Percentiles rank a stretch among this genome's conserved stretches.
Conservation (phyloP, 164 flowering plant genomes). For the Cinnamomum chago region DNA sequence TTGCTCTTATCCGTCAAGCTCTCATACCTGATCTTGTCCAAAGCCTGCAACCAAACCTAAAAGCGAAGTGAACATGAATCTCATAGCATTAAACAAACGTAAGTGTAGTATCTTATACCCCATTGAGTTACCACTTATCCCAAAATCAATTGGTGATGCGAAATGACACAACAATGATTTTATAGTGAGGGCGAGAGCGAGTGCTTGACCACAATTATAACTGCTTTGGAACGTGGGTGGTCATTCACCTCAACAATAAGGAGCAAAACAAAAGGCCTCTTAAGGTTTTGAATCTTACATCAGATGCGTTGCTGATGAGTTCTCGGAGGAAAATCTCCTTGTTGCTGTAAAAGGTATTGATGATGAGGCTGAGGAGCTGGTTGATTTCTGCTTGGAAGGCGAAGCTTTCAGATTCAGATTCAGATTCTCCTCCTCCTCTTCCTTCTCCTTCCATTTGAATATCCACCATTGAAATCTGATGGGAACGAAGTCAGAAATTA, state of each 20-base stretch:
- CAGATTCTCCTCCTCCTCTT: conserved; percentile 33
- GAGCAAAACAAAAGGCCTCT: too few relatives aligned
- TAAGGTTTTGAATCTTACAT: conserved; percentile 10
- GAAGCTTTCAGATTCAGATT: conserved; percentile 55
- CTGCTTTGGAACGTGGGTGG: rapidly evolving
- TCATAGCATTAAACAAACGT: too few relatives aligned
- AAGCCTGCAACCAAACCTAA: background rate
- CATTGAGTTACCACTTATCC: too few relatives aligned
- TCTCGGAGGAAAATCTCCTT: conserved; percentile 86
- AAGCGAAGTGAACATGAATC: too few relatives aligned
- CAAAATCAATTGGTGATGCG: too few relatives aligned
- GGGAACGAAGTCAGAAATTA: background rate
- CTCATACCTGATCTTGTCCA: conserved; percentile 16
- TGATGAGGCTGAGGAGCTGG: conserved; percentile 73
- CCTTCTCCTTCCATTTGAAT: background rate
- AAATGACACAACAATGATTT: too few relatives aligned
- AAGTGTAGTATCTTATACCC: too few relatives aligned
- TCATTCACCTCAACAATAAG: too few relatives aligned
- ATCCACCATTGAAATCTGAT: conserved; percentile 5
- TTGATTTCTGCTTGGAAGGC: conserved; percentile 74
- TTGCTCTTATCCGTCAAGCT: conserved; percentile 18
- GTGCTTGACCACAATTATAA: too few relatives aligned
- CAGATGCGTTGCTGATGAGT: conserved; percentile 75
- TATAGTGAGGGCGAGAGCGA: too few relatives aligned
- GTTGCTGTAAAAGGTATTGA: conserved; percentile 82